phyloP scores from a whole-genome alignment of 2,329 filamentous ascomycete species.

The Colletotrichum incanum region DNA sequence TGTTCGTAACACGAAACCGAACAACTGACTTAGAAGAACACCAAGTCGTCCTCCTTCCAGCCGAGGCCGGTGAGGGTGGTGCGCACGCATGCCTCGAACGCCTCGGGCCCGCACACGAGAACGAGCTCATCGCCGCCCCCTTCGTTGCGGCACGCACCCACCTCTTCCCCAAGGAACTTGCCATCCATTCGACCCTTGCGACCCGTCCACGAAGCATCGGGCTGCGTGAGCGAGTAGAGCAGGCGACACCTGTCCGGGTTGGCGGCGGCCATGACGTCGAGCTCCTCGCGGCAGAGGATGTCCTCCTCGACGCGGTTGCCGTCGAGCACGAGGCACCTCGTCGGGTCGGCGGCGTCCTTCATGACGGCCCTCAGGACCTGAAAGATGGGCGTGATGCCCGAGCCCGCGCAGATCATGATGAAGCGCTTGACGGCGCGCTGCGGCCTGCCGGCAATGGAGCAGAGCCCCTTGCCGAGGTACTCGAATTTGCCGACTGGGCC shows the following conservation, averaged over 20 bases:
- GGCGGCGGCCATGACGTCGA: slow-evolving; percentile 73
- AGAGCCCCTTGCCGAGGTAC: slow-evolving; percentile 79
- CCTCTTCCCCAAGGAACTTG: slow-evolving; percentile 73
- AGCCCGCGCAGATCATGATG: slow-evolving; percentile 90
- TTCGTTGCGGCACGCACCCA: slow-evolving; percentile 56
- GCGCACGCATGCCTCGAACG: slow-evolving; percentile 79
- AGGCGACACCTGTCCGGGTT: slow-evolving; percentile 74
- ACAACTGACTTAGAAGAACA: slow-evolving; percentile 76
- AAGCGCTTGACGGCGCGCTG: slow-evolving; percentile 75
- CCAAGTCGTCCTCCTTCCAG: slow-evolving; percentile 80
- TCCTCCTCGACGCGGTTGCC: slow-evolving; percentile 85
- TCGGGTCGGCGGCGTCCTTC: slow-evolving; percentile 74
- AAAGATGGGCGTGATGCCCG: slow-evolving; percentile 93
- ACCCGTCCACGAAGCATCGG: slow-evolving; percentile 77
- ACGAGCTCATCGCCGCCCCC: slow-evolving; percentile 71
- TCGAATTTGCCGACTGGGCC: slow-evolving; percentile 90
- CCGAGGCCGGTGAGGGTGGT: slow-evolving; percentile 70
- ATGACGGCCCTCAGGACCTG: slow-evolving; percentile 85
- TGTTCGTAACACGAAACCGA: not conserved
- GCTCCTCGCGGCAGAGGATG: slow-evolving; percentile 83
- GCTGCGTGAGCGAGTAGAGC: slow-evolving; percentile 78
- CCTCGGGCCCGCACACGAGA: slow-evolving; percentile 83
- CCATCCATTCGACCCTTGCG: slow-evolving; percentile 76
- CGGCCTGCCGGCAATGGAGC: slow-evolving; percentile 69
- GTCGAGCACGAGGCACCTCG: slow-evolving; percentile 80